Conservation (phyloP, 805 yeast species). For the Candida endomychidarum region DNA sequence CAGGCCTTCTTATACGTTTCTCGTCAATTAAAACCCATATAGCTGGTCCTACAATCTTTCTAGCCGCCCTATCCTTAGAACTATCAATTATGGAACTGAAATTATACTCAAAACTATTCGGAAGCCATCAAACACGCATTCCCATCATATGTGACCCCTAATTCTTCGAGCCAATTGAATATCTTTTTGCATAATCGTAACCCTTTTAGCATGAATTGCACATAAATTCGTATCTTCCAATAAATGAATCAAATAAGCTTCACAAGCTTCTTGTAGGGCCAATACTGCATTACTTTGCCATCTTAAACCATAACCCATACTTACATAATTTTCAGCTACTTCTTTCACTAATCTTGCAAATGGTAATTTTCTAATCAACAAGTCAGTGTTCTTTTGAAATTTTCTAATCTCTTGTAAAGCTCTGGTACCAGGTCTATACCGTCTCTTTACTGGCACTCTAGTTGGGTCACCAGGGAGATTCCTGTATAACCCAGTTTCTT, state of each 20-base stretch:
- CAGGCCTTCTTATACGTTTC: not conserved
- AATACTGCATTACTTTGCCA: slow-evolving; percentile 80
- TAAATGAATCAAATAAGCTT: slow-evolving; percentile 70
- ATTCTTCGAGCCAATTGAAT: slow-evolving; percentile 77
- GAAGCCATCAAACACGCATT: not conserved
- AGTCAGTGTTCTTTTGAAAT: slow-evolving; percentile 66
- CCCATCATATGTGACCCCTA: slow-evolving; percentile 44
- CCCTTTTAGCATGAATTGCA: slow-evolving; percentile 78
- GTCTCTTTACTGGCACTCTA: slow-evolving; percentile 30
- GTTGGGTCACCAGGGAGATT: slow-evolving; percentile 26
- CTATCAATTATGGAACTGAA: no score
- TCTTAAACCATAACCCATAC: slow-evolving; percentile 55
- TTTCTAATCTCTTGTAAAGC: slow-evolving; percentile 69
- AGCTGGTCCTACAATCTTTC: no score
- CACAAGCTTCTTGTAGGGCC: slow-evolving; percentile 81
- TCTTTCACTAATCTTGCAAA: slow-evolving; percentile 77
- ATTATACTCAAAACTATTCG: not conserved
- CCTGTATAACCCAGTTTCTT: slow-evolving; percentile 12
- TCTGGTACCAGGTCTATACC: slow-evolving; percentile 61
- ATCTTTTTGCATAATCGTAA: slow-evolving; percentile 84
- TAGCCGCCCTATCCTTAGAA: not conserved
- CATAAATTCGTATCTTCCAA: slow-evolving; percentile 76
- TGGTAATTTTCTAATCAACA: slow-evolving; percentile 69
- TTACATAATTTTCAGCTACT: slow-evolving; percentile 60
- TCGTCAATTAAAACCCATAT: no score